Conservation (phyloP, 2,329 filamentous ascomycete genomes). For the Dothistroma pini region DNA sequence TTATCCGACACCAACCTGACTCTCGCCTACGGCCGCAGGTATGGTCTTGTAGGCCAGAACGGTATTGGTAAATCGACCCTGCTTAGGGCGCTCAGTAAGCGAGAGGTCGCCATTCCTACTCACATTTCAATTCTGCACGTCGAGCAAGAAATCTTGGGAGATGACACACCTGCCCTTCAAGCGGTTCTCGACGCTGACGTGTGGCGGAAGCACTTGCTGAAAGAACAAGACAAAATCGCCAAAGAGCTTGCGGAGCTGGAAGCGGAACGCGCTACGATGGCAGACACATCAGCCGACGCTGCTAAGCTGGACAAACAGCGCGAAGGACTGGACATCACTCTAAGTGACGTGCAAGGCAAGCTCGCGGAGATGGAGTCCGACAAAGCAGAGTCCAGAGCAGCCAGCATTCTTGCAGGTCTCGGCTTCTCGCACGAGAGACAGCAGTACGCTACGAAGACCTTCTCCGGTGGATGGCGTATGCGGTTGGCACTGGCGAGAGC, state of each 20-base stretch:
- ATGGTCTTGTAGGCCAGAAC: constrained; percentile 98
- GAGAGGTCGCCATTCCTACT: constrained; percentile 91
- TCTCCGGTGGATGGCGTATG: constrained; percentile 99
- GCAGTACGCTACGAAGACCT: constrained; percentile 90
- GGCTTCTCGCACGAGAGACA: constrained; percentile 94
- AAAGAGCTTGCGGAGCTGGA: constrained; percentile 74
- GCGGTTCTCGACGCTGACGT: constrained; percentile 96
- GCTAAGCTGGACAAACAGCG: constrained; percentile 79
- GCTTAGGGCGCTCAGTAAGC: constrained; percentile 80
- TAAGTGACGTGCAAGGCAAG: constrained; percentile 88
- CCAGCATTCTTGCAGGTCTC: constrained; percentile 92
- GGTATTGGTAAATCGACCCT: constrained; percentile 89
- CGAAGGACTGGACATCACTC: constrained; percentile 83
- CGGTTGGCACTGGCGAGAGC: constrained; percentile 89
- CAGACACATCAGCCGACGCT: constrained; percentile 88
- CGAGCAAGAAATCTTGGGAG: constrained; percentile 95
- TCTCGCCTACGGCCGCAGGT: constrained; percentile 85
- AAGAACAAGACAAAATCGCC: constrained; percentile 82
- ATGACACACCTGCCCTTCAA: constrained; percentile 91
- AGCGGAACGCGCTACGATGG: constrained; percentile 69
- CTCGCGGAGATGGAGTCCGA: constrained; percentile 98
- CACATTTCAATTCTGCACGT: constrained; percentile 99
- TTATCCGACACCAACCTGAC: constrained; percentile 87
- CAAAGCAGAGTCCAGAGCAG: constrained; percentile 92
- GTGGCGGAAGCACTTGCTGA: constrained; percentile 92